phyloP scores from a whole-genome alignment of 768 basidiomycete genomes.

The Suillus brevipes region DNA sequence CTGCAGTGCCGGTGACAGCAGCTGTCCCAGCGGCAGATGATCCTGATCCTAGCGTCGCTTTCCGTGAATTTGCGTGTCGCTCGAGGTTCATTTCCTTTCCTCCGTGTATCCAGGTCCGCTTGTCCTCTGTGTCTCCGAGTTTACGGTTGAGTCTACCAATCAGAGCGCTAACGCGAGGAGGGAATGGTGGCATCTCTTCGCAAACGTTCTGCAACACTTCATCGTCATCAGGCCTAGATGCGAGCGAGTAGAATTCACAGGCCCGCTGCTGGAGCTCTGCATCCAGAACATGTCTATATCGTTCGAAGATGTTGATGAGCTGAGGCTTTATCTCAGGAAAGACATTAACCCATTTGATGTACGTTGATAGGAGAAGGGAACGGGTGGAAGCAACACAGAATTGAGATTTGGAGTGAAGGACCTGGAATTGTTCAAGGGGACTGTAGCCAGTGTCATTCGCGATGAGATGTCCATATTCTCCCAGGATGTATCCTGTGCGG shows the following conservation, averaged over 20 bases:
- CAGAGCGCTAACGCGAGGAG: constrained; percentile 89
- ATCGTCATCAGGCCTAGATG: constrained; percentile 83
- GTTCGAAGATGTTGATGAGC: constrained; percentile 91
- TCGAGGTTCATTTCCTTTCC: constrained; percentile 92
- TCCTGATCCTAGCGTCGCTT: constrained; percentile 38
- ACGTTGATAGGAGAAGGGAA: constrained; percentile 91
- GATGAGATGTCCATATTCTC: constrained; percentile 97
- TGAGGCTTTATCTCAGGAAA: constrained; percentile 98
- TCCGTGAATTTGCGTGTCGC: constrained; percentile 59
- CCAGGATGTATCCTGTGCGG: constrained; percentile 85
- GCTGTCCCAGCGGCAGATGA: constrained; percentile 38
- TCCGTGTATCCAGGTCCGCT: constrained; percentile 92
- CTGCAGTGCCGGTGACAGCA: constrained; percentile 34
- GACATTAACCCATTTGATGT: constrained; percentile 99
- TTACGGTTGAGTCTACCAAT: constrained; percentile 86
- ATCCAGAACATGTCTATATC: constrained; percentile 96
- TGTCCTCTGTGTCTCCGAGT: constrained; percentile 91
- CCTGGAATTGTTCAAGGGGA: constrained; percentile 91
- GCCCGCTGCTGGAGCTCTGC: constrained; percentile 97
- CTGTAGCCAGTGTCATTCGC: constrained; percentile 94
- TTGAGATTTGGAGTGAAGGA: constrained; percentile 92
- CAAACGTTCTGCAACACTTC: constrained; percentile 92
- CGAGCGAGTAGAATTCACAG: constrained; percentile 93
- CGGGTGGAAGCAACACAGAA: constrained; percentile 91
- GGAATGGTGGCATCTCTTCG: constrained; percentile 99